Base-by-base conservation (phyloP, 2,329 filamentous ascomycete genomes). In the Leptographium lundbergii region DNA sequence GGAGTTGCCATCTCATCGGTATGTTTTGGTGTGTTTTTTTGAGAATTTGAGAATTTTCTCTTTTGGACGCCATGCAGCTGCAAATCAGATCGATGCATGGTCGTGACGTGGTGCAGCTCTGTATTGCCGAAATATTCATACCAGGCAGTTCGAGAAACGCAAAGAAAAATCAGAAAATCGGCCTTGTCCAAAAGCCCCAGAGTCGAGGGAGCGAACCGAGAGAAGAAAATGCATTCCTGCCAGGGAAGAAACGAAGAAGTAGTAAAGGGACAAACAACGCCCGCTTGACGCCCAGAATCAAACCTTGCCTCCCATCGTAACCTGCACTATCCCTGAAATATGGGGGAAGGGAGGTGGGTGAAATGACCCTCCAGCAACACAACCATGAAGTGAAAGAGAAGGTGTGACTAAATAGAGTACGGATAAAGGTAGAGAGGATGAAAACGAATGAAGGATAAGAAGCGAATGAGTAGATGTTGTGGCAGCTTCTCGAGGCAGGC, bases 341-440 rank as follows among this genome's bases (percentile, higher is more conserved):
- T 14, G 25, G 27, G 19, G 6, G 25, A 32, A 19, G 19, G 17
- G 42, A 36, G 19, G 17, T n/a, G 50, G 47, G n/a, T 14, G 48
- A 53, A 52, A 24, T 27, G 19, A 52, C 22, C 56, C 57, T 14
- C 56, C 57, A 58, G 36, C 50, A 58, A 54, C 45, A 48, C 19
- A 58, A 42, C 22, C 50, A 39, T 32, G 24, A 53, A 58, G 47
- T 36, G 50, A 58, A 58, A 36, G 56, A 13, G 34, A 45, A 34
- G 11, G 53, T 14, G 56, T 32, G 52, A 58, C 48, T 58, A 58
- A 58, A 57, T 52, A 34, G 32, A 45, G 50, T 58, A 58, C 32
- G 56, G 47, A 25, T 10, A 45, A 34, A 36, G 29, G 17, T 27
- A 51, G 32, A 34, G 17, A 19, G n/a, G 39, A 24, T 19, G 48